These are phyloP conservation scores for Aspergillus sp. DNA, from an alignment of 2,329 filamentous ascomycete genomes.

Conservation along the genomic window DNA sequence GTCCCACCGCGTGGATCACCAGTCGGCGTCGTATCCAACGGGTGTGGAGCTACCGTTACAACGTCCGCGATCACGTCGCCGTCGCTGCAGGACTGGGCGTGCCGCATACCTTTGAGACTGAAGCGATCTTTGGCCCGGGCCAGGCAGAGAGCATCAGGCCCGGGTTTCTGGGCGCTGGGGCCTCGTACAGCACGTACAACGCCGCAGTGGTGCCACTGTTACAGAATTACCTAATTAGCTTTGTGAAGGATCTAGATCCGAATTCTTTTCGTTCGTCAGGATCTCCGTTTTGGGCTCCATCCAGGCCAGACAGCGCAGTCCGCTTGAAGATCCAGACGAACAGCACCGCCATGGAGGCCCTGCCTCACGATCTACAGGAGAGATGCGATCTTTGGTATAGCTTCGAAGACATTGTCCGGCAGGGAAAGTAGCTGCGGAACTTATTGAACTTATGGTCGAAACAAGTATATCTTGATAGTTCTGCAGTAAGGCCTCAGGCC, in stretches of 20 bases:
- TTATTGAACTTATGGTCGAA: too few species aligned
- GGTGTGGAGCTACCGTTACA: constrained; percentile 52
- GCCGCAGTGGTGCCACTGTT: background rate
- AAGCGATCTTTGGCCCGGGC: constrained; percentile 32
- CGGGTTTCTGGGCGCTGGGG: background rate
- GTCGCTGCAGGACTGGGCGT: constrained; percentile 39
- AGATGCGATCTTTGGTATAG: background rate
- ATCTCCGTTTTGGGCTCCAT: background rate
- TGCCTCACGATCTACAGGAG: background rate
- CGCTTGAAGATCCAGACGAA: background rate
- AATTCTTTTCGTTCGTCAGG: background rate
- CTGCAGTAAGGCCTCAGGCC: too few species aligned
- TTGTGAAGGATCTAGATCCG: background rate
- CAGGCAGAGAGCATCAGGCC: background rate
- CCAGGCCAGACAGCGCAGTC: background rate
- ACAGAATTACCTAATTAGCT: background rate
- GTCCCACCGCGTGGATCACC: background rate
- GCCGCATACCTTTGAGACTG: constrained; percentile 35
- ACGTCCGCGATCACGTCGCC: constrained; percentile 42
- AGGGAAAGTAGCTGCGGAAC: too few species aligned
- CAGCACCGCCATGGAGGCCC: background rate
- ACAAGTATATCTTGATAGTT: background rate
- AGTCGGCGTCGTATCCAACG: background rate
- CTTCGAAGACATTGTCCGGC: too few species aligned
- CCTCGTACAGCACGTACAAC: background rate